These are phyloP conservation scores for Fraxinus velutina DNA, from an alignment of 305 asterid genomes.

Conservation along the genomic window DNA sequence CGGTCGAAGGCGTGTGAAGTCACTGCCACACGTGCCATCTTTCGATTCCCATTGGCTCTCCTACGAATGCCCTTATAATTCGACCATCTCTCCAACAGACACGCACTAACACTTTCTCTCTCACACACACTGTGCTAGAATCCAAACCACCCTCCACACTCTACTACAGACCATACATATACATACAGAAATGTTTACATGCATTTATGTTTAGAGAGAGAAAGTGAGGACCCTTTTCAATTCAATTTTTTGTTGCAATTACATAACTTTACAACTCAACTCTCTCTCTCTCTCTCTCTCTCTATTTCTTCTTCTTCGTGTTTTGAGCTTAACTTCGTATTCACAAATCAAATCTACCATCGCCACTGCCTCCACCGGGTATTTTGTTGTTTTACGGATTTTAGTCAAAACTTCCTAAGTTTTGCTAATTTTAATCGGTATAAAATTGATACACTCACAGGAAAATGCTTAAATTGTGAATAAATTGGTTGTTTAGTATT, in stretches of 20 bases:
- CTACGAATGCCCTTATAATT: background rate
- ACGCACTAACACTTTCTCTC: background rate
- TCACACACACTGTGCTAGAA: slow-evolving; percentile 13
- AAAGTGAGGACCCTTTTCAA: slow-evolving; percentile 5
- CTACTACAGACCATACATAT: background rate
- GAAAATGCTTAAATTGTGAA: slow-evolving; percentile 1
- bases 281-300: slow-evolving; percentile 4
- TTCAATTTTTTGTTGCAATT: slow-evolving; percentile 20
- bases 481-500: background rate
- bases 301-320: background rate
- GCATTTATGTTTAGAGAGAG: slow-evolving; percentile 33
- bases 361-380: slow-evolving; percentile 27
- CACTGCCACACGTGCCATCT: slow-evolving; percentile 35
- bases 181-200: slow-evolving; percentile 9
- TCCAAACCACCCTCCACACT: slow-evolving; percentile 5
- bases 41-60: slow-evolving; percentile 19
- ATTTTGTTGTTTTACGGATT: background rate
- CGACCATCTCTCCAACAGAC: slow-evolving; percentile 2
- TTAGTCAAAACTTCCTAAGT: background rate
- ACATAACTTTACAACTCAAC: slow-evolving; percentile 25
- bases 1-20: slow-evolving; percentile 39
- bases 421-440: background rate
- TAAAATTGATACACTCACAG: background rate
- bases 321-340: slow-evolving; percentile 23
- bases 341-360: slow-evolving; percentile 29